These are phyloP conservation scores for Asterella californica DNA, from an alignment of 225 moss, liverwort and hornwort species.

Conservation along the genomic window DNA sequence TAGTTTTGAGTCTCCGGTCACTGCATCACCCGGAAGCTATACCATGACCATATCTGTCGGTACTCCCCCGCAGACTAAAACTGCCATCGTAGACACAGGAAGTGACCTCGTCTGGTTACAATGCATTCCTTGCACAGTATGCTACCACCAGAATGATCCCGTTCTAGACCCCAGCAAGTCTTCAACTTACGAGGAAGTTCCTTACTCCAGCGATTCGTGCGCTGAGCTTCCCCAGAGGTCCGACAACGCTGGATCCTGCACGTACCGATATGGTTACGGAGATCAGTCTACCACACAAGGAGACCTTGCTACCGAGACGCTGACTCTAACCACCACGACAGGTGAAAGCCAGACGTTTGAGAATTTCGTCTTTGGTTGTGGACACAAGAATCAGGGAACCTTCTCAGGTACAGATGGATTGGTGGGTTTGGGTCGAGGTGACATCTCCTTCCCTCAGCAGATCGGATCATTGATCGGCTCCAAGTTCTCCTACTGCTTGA, in stretches of 20 bases:
- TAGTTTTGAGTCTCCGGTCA: constrained; percentile 16
- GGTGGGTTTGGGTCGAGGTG: constrained; percentile 32
- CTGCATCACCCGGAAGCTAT: constrained; percentile 29
- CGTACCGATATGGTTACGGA: constrained; percentile 28
- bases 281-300: constrained; percentile 31
- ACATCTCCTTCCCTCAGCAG: constrained; percentile 26
- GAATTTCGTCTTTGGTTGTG: constrained; percentile 34
- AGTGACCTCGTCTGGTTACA: constrained; percentile 37
- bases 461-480: constrained; percentile 25
- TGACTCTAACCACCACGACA: constrained; percentile 19
- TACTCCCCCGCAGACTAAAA: constrained; percentile 26
- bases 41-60: constrained; percentile 30
- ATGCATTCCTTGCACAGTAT: constrained; percentile 18
- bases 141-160: constrained; percentile 23
- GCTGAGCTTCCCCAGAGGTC: constrained; percentile 23
- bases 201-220: constrained; percentile 21
- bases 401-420: constrained; percentile 31
- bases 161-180: constrained; percentile 18
- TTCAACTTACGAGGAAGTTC: constrained; percentile 18
- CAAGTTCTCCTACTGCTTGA: constrained; percentile 35
- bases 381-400: constrained; percentile 28
- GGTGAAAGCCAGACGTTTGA: constrained; percentile 3
- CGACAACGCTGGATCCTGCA: constrained; percentile 21
- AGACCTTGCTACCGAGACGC: constrained; percentile 29
- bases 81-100: constrained; percentile 32